Evolutionary conservation across 1,284 basidiomycete genomes (phyloP).

Genomic region (Tylopilus sp.): DNA sequence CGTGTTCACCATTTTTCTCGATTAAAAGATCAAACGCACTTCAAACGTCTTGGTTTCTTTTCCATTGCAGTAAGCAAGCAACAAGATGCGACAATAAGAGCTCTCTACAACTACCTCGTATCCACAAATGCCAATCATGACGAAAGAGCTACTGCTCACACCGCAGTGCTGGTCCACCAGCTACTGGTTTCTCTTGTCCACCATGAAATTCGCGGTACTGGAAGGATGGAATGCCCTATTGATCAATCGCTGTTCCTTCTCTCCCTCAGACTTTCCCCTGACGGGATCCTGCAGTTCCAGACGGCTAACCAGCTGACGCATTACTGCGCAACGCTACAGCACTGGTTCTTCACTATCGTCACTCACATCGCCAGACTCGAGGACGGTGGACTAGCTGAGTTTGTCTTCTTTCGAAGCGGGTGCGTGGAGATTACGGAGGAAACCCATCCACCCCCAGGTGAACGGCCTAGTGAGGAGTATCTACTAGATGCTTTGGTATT

Average conservation of each 20-base stretch:
- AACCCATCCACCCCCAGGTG: too few species aligned
- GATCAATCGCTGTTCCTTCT: conserved; percentile 5
- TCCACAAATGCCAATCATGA: not conserved
- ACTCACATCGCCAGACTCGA: conserved; percentile 2
- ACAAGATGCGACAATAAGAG: too few species aligned
- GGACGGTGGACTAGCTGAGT: not conserved
- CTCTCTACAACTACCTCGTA: too few species aligned
- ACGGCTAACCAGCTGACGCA: conserved; percentile 2
- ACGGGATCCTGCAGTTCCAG: conserved; percentile 6
- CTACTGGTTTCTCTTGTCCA: conserved; percentile 10
- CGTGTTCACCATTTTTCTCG: too few species aligned
- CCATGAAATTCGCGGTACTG: conserved; percentile 3
- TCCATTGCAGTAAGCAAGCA: too few species aligned
- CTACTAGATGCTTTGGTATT: too few species aligned
- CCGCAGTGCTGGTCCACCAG: not conserved
- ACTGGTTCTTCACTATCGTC: conserved; percentile 1
- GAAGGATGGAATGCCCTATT: conserved; percentile 15
- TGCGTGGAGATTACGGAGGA: not conserved
- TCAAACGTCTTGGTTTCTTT: too few species aligned
- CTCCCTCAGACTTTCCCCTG: not conserved
- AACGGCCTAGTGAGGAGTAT: too few species aligned
- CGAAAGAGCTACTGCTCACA: not conserved
- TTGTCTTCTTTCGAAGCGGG: not conserved
- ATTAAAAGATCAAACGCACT: too few species aligned
- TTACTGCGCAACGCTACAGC: conserved; percentile 4